A percentile compares a stretch with the other conserved stretches of the same genome.
These are phyloP conservation scores for Magnaporthiopsis rhizophila DNA, from an alignment of 2,329 filamentous ascomycete genomes.

Conservation along the genomic window DNA sequence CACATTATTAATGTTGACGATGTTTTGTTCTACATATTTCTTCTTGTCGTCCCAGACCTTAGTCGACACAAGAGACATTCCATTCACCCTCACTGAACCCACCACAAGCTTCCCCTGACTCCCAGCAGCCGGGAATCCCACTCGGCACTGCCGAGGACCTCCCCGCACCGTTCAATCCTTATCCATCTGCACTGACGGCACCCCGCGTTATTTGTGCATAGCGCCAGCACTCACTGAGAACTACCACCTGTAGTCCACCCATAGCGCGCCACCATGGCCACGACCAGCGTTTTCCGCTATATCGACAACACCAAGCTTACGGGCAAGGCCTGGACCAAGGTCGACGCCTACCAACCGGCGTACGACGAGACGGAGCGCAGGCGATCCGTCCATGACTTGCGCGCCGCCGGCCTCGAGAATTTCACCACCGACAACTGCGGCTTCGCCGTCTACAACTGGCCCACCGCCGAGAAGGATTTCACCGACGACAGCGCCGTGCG, in stretches of 20 bases:
- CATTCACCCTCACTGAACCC: too few relatives aligned
- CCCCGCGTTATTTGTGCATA: neutral
- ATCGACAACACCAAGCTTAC: conserved; percentile 39
- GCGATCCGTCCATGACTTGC: conserved; percentile 45
- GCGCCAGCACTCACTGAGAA: neutral
- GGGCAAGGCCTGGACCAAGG: conserved; percentile 55
- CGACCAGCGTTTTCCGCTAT: conserved; percentile 42
- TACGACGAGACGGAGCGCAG: conserved; percentile 38
- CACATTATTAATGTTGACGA: too few relatives aligned
- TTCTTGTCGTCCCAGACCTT: too few relatives aligned
- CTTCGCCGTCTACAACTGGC: conserved; percentile 46
- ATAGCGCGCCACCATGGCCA: conserved; percentile 11
- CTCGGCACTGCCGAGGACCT: too few relatives aligned
- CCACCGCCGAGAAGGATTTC: conserved; percentile 46
- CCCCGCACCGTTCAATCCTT: too few relatives aligned
- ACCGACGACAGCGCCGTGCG: conserved; percentile 47
- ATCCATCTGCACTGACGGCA: neutral
- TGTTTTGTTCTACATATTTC: too few relatives aligned
- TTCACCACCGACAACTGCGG: conserved; percentile 51
- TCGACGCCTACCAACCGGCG: conserved; percentile 50
- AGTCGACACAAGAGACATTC: too few relatives aligned
- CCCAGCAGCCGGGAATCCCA: neutral
- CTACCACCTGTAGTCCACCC: too few relatives aligned
- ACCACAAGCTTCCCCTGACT: neutral
- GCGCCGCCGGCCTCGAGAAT: conserved; percentile 39